Base-by-base conservation (phyloP, 1,284 basidiomycete genomes). In the Uromyces viciae-fabae region DNA sequence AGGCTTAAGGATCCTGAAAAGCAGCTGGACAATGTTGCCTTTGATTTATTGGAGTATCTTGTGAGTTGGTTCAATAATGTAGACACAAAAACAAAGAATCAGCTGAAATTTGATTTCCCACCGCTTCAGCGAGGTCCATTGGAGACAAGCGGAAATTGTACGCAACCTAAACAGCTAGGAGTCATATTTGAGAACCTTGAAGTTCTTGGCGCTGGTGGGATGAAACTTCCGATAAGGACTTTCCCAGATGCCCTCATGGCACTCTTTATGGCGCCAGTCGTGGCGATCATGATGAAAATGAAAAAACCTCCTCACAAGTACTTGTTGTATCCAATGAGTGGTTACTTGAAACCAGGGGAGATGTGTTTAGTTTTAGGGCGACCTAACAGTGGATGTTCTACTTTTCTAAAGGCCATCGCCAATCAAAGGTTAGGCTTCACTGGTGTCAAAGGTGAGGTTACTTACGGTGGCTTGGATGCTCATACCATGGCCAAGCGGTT, bases 141-240 rank as follows among this genome's bases (percentile, higher is more conserved):
- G 83, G 89, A 91, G 82, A 89, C 89, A 7, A 90, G 93, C 82
- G 86, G 88, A 38, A 91, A 91, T 7, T 93, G 92, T 4, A 92
- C 94, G 84, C 90, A 90, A 83, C 91, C 91, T 86, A 95, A 95
- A 87, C 90, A 91, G 52, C 69, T 85, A 52, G 93, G 93, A 49
- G 92, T 94, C 33, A 90, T 90, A 28, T 94, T 92, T 91, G 89
- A 93, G 75, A 88, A 91, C 83, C 86, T 93, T 0, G 88, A 91
- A 81, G 93, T 94, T 64, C 88, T 91, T n/a, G 92, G 91, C 40
- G 85, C 88, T 0, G 93, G 92, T 36, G 91, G 91, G 52, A 86
- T 88, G 83, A 86, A 84, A 81, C 81, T 75, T n/a, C 49, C 58
- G 72, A 78, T 81, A 60, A 58, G 56, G 22, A 84, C 84, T 33